Evolutionary conservation across 768 basidiomycete species (phyloP).

Genomic region (Suillus luteus): DNA sequence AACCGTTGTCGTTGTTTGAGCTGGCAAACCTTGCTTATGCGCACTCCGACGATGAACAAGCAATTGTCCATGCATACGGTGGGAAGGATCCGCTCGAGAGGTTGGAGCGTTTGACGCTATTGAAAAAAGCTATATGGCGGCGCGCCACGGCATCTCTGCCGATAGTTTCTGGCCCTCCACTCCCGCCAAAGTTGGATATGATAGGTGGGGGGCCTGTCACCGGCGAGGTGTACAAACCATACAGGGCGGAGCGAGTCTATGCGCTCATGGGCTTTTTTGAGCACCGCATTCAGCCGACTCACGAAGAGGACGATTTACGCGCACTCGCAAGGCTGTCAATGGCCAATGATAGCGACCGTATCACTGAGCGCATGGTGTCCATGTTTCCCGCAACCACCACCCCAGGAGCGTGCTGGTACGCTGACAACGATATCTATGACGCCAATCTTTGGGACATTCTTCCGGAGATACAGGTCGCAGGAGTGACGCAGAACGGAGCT

Average conservation of each 20-base stretch:
- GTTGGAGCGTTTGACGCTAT: no score
- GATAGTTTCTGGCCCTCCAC: background rate
- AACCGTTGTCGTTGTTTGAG: no score
- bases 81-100: slow-evolving; percentile 15
- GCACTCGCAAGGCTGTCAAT: slow-evolving; percentile 23
- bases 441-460: slow-evolving; percentile 23
- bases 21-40: no score
- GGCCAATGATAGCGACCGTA: slow-evolving; percentile 25
- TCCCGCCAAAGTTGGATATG: background rate
- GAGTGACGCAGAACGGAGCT: slow-evolving; percentile 18
- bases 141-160: slow-evolving; percentile 14
- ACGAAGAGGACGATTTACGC: slow-evolving; percentile 13
- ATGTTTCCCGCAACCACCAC: slow-evolving; percentile 14
- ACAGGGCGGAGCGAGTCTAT: slow-evolving; percentile 3
- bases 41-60: slow-evolving; percentile 2
- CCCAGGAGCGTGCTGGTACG: slow-evolving; percentile 18
- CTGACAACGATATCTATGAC: slow-evolving; percentile 19
- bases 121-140: slow-evolving; percentile 20
- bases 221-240: slow-evolving; percentile 7
- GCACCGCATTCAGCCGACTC: slow-evolving; percentile 20
- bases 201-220: background rate
- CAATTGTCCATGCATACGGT: slow-evolving; percentile 15
- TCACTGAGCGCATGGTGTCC: slow-evolving; percentile 23
- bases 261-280: slow-evolving; percentile 27
- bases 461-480: slow-evolving; percentile 22